Base-by-base conservation (phyloP, 305 asterid genomes). In the Galium porrigens region DNA sequence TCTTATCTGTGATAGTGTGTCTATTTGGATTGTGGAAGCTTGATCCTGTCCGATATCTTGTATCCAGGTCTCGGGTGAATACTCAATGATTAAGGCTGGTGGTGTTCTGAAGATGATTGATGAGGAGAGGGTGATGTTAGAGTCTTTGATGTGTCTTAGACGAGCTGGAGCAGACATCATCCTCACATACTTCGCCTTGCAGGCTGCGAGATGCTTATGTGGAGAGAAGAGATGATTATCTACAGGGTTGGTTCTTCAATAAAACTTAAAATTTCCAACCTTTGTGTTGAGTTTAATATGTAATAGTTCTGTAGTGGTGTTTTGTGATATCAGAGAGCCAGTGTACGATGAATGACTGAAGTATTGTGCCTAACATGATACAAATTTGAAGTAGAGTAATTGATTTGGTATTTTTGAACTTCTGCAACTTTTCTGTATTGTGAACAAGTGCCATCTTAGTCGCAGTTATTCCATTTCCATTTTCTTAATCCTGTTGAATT, bases 31-130 rank as follows among this genome's bases (percentile, higher is more conserved):
- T 56, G 42, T 72, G 6, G 10, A 2, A 2, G 36, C 27, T 67
- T 49, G 10, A 59, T 52, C 42, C 6, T 66, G 18, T 12, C 51
- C 0, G 22, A 48, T n/a, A 48, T 48, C 37, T 14, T 65, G 17
- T 29, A 1, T 20, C 25, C 72, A 91, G 98, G 98, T 91, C 32
- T 91, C 98, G 3, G 96, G 98, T 27, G 98, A 91, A 69, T 91
- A 91, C 74, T 89, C 98, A 3, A 91, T 91, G 98, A 89, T 91
- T 32, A 91, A 91, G 78, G 96, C 96, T 12, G 96, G 95, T 0
- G 95, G 96, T 1, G 94, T 75, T 44, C 85, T 85, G n/a, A 85
- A 88, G 69, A 85, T 85, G 95, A 88, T 91, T n/a, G 96, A 88
- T 11, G 98, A 91, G 69, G 96, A 91, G 72, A 82, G 56, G 77